These are phyloP conservation scores for Sclerospora graminicola DNA, from an alignment of 352 stramenopile species.

Conservation along the genomic window DNA sequence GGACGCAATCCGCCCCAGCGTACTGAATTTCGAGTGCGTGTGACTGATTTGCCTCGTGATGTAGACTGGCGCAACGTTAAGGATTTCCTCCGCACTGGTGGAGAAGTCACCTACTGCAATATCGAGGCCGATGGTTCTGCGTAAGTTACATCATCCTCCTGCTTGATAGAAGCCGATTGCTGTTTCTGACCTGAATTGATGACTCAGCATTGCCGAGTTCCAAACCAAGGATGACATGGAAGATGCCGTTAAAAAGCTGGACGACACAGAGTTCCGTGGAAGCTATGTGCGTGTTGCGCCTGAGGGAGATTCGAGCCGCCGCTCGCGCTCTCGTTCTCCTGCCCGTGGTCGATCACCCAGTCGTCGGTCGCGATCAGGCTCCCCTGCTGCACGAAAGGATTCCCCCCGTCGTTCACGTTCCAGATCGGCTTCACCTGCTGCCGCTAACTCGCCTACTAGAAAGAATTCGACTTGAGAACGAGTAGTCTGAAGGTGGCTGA, in stretches of 20 bases:
- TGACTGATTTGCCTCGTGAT: slow-evolving; percentile 68
- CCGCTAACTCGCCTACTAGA: slow-evolving; percentile 39
- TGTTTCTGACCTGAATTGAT: background rate
- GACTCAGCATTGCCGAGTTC: slow-evolving; percentile 68
- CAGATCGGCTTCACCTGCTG: slow-evolving; percentile 44
- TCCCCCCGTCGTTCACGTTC: slow-evolving; percentile 59
- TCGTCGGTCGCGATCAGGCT: slow-evolving; percentile 62
- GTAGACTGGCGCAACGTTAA: slow-evolving; percentile 84
- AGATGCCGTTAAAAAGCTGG: slow-evolving; percentile 74
- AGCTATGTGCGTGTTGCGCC: slow-evolving; percentile 69
- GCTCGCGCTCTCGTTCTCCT: slow-evolving; percentile 54
- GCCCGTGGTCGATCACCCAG: slow-evolving; percentile 41
- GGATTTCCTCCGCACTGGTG: slow-evolving; percentile 74
- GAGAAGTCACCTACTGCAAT: slow-evolving; percentile 82
- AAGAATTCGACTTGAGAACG: slow-evolving; percentile 65
- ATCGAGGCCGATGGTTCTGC: slow-evolving; percentile 73
- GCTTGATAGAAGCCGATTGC: background rate
- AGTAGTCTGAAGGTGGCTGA: slow-evolving; percentile 9
- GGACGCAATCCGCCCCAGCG: slow-evolving; percentile 65
- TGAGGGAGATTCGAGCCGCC: slow-evolving; percentile 25
- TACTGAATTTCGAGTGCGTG: slow-evolving; percentile 63
- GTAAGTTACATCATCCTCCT: slow-evolving; percentile 27
- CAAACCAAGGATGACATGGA: slow-evolving; percentile 76
- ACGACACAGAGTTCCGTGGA: slow-evolving; percentile 83
- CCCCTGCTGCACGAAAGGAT: slow-evolving; percentile 45